A percentile compares a stretch with the other conserved stretches of the same genome.
These are phyloP conservation scores for Fusarium sp. DNA, from an alignment of 2,329 filamentous ascomycete genomes.

Conservation along the genomic window DNA sequence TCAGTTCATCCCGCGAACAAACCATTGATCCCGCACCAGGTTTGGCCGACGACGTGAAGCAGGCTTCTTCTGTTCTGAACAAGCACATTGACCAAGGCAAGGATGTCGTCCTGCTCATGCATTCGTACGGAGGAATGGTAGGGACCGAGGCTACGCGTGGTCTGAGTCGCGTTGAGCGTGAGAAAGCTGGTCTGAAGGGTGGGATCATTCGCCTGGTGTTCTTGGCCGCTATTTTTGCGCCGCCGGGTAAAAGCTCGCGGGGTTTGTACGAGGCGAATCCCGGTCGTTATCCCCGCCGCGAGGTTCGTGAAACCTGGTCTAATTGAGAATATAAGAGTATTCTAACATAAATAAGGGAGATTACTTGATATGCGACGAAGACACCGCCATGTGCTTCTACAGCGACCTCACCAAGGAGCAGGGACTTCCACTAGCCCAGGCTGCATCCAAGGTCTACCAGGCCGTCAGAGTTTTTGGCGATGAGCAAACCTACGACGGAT, in stretches of 20 bases:
- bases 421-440: conserved; percentile 1
- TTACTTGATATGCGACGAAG: conserved; percentile 18
- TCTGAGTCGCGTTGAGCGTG: background rate
- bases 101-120: conserved; percentile 17
- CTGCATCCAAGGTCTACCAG: conserved; percentile 2
- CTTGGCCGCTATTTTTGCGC: conserved; percentile 16
- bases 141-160: conserved; percentile 16
- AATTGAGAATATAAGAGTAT: accelerated
- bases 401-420: conserved; percentile 12
- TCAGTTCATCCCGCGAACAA: conserved; percentile 2
- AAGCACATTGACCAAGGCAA: conserved; percentile 2
- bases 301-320: background rate
- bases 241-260: conserved; percentile 3
- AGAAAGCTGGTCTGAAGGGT: background rate
- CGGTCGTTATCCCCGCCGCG: background rate
- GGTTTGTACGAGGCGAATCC: conserved; percentile 14
- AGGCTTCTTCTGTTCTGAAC: background rate
- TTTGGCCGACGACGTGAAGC: conserved; percentile 9
- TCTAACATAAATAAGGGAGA: background rate
- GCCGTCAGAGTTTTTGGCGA: conserved; percentile 3
- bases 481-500: conserved; percentile 16
- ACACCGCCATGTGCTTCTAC: conserved; percentile 24
- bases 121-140: conserved; percentile 26
- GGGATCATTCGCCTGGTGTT: conserved; percentile 11
- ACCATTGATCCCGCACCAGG: conserved; percentile 18